Evolutionary conservation across 2,329 filamentous ascomycete species (phyloP), one percentile per base, ranked within the genome.

Genomic region (Cadophora sp.): DNA sequence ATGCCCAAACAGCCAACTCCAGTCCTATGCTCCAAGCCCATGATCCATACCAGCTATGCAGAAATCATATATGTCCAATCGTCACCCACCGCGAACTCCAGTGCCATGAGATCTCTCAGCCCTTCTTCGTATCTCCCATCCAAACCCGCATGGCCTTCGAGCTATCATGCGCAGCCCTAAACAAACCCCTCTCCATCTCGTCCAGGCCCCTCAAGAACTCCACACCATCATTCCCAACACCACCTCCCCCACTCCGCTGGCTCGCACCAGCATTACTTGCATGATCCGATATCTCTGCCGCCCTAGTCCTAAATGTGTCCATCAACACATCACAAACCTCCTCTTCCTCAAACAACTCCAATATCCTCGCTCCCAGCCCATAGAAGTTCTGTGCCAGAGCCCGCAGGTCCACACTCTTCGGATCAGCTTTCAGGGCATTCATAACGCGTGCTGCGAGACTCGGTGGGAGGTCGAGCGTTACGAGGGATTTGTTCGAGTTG

Each of bases 331-430:
- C 89, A 22, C 87, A 85, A 78, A 92, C 87, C 66, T 93, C 92
- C 66, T 97, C 89, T 79, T 97, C 94, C 67, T 97, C 94, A 70
- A 97, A 97, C 0, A 99, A 81, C 68, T 97, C 94, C 69, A 98
- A 83, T 80, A 97, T 94, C 62, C 93, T 87, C 55, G 92, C 91
- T 3, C 92, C 93, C 4, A 98, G 86, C 27, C 88, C 90, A 81
- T 97, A 98, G 75, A 97, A 97, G 79, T 97, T 92, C 43, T 91
- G 89, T 69, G 92, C 92, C 79, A 96, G 88, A 65, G 92, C 89
- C 61, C 95, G 89, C 51, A 99, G 80, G 66, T 97, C 90, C 1
- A 99, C 93, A 12, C 92, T 91, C 65, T 91, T 90, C 0, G 96
- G 91, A 77, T 97, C 94, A 37, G 96, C 96, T 77, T 95, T 96